Base-by-base conservation (phyloP, 1,139 yeast genomes). In the Petasospora fabianii region DNA sequence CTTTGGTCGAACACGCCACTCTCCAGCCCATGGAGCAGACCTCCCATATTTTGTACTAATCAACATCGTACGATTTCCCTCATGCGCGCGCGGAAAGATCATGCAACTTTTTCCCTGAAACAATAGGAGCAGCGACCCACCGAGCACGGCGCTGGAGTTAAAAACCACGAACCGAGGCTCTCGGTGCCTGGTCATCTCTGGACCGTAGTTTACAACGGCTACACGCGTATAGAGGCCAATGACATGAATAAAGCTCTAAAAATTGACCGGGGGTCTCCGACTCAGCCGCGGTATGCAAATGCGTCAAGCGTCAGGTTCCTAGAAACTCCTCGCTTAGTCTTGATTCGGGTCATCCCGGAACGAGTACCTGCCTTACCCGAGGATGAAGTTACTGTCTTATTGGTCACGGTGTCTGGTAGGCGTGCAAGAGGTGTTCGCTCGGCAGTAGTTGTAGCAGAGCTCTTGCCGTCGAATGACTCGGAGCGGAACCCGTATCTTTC, bases 401-500 rank as follows among this genome's bases (percentile, higher is more conserved):
- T 16, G 26, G n/a, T 22, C 26, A 5, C 12, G 6, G 26, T 6
- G n/a, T 13, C 12, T 22, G 19, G 17, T 12, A 20, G 16, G 6
- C 15, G 32, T 8, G n/a, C 24, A 16, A 29, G 32, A n/a, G 32
- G 32, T 28, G 31, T 16, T 9, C 31, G 11, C 14, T n/a, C n/a
- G n/a, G n/a, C n/a, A n/a, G n/a, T n/a, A n/a, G n/a, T n/a, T n/a
- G n/a, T n/a, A n/a, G n/a, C n/a, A n/a, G n/a, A n/a, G n/a, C n/a
- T n/a, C n/a, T n/a, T n/a, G n/a, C n/a, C n/a, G n/a, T n/a, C n/a
- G n/a, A n/a, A n/a, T n/a, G n/a, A n/a, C n/a, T n/a, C n/a, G n/a
- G n/a, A n/a, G n/a, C n/a, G n/a, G 39, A 50, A 49, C 3, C 52
- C 51, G 30, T 31, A 50, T 39, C 28, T 39, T 27, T 43, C 46